phyloP scores from a whole-genome alignment of 164 flowering plant species.

The Umbellularia californica region DNA sequence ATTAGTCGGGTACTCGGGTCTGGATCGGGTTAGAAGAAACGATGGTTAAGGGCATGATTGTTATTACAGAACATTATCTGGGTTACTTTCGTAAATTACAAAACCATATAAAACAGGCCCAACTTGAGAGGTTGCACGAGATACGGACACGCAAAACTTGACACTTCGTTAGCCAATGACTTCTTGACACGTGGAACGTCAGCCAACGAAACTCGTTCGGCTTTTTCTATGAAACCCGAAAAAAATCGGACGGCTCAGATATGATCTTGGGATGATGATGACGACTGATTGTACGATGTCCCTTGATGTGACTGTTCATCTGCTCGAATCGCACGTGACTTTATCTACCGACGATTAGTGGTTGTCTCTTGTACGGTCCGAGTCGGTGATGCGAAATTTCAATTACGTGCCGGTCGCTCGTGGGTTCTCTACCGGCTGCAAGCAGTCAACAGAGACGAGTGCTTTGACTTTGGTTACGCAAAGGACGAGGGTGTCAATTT shows the following conservation, averaged over 20 bases:
- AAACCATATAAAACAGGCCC: neutral
- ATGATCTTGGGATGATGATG: neutral
- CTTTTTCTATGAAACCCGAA: too few relatives aligned
- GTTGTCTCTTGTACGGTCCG: neutral
- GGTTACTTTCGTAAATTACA: neutral
- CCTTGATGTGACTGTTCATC: neutral
- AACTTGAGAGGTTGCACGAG: neutral
- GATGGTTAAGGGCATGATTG: neutral
- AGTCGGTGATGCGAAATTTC: neutral
- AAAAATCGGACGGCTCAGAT: neutral
- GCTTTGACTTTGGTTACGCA: neutral
- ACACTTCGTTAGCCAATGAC: neutral
- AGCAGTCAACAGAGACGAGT: neutral
- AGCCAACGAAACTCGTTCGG: too few relatives aligned
- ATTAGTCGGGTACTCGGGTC: too few relatives aligned
- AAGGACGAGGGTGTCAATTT: neutral
- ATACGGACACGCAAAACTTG: conserved; percentile 1
- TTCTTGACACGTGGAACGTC: too few relatives aligned
- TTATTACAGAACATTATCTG: neutral
- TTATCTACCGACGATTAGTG: neutral
- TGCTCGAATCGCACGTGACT: neutral
- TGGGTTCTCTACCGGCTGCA: neutral
- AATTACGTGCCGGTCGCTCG: neutral
- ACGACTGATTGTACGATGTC: too few relatives aligned
- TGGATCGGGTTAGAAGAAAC: too few relatives aligned